Evolutionary conservation across 2,329 filamentous ascomycete genomes (phyloP), one percentile per base, ranked within the genome.

Genomic region (Trichoderma arundinaceum): DNA sequence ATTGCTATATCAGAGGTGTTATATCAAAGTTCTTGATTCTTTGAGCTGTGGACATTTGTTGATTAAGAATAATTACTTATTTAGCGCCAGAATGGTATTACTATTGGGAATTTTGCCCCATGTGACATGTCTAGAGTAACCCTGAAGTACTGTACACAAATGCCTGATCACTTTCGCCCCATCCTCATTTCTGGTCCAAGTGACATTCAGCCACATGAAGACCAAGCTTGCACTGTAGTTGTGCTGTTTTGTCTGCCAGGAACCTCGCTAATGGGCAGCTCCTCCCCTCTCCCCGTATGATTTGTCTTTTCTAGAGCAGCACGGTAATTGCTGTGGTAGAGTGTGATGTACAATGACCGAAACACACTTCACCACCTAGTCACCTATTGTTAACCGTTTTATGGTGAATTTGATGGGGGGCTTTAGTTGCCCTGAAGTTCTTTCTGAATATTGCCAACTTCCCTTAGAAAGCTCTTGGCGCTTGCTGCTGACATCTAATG

Each of bases 401-500:
- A 19, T 38, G 10, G 12, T 17, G 8, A 33, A 15, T 44, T 32
- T 52, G n/a, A 38, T 43, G 10, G 13, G 7, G 9, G 28, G 39
- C 19, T 44, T 68, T 76, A 80, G 66, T 74, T 75, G 66, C 72
- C 76, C 69, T 79, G 79, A 39, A 86, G 78, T 72, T 86, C 83
- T 68, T 77, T 80, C 72, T 86, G 83, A 53, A 86, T 77, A 68
- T 79, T 76, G 54, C 78, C 74, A 38, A 86, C 78, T 67, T 84
- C 82, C 48, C 79, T 80, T 68, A 85, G 71, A 69, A 86, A 85
- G 64, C 71, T 75, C 74, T 84, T 85, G 7, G 83, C 83, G 69
- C 82, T 86, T 15, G 81, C 80, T 35, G 79, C 77, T 57, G 79
- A 84, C 83, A 86, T 84, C 84, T 86, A 53, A 12, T 63, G 12